phyloP scores from a whole-genome alignment of 768 basidiomycete species.

The Suillus variegatus region DNA sequence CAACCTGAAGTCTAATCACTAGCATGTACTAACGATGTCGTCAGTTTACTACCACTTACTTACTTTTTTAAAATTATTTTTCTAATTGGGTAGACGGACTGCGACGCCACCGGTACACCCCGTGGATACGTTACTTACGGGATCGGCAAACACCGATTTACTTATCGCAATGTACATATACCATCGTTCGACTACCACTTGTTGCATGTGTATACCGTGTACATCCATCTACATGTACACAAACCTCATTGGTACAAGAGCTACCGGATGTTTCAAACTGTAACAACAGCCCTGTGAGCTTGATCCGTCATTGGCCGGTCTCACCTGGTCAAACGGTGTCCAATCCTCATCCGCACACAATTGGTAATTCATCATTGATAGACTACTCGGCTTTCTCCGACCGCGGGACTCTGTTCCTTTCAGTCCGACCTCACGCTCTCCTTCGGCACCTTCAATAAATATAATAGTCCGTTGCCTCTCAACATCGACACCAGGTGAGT shows the following conservation, averaged over 20 bases:
- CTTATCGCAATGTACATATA: too few relatives aligned
- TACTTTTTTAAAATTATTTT: slow-evolving; percentile 1
- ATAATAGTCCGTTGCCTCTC: not conserved
- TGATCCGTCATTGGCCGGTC: too few relatives aligned
- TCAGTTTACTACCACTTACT: too few relatives aligned
- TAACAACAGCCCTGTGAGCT: not conserved
- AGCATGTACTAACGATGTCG: too few relatives aligned
- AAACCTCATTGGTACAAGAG: not conserved
- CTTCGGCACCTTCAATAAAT: not conserved
- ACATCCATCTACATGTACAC: too few relatives aligned
- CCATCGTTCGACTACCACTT: not conserved
- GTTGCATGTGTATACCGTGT: not conserved
- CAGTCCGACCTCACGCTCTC: slow-evolving; percentile 7
- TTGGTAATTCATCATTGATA: slow-evolving; percentile 6
- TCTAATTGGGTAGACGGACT: not conserved
- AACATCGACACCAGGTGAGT: not conserved
- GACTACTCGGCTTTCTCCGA: slow-evolving; percentile 11
- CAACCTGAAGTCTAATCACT: too few relatives aligned
- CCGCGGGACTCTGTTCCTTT: not conserved
- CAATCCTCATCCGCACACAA: too few relatives aligned
- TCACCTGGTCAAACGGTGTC: too few relatives aligned
- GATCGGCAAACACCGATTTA: not conserved
- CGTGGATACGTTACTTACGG: slow-evolving; percentile 11
- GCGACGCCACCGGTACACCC: slow-evolving; percentile 29
- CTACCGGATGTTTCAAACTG: not conserved